A percentile compares a stretch with the other conserved stretches of the same genome.
Conservation (phyloP, 805 yeast species). For the Saturnispora zaruensis region DNA sequence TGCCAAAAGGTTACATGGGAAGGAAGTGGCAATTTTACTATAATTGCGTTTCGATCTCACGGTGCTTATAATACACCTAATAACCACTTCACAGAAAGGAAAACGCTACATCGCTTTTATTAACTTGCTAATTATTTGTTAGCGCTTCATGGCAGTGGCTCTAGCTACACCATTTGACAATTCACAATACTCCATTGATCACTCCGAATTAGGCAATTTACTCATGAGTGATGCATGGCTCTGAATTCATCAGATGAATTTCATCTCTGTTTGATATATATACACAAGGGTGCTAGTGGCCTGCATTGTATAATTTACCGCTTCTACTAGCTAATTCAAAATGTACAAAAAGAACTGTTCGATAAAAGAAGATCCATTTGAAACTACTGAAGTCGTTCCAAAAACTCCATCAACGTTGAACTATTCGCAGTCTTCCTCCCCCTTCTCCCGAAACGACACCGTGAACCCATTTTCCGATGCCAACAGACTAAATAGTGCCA, state of each 20-base stretch:
- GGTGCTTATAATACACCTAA: too few species aligned
- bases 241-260: background rate
- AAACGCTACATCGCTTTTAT: too few species aligned
- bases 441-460: background rate
- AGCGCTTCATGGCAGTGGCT: background rate
- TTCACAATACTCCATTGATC: background rate
- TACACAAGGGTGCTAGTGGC: background rate
- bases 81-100: too few species aligned
- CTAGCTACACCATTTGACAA: background rate
- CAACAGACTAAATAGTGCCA: background rate
- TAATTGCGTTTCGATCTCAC: too few species aligned
- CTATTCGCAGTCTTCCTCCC: background rate
- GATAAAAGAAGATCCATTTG: background rate
- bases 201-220: conserved; percentile 3
- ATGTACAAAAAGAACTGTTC: background rate
- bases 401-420: background rate
- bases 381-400: background rate
- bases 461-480: background rate
- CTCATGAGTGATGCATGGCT: background rate
- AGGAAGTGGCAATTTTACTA: too few species aligned
- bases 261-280: background rate
- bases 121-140: too few species aligned
- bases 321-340: too few species aligned
- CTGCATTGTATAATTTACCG: background rate
- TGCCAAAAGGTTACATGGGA: too few species aligned